These are phyloP conservation scores for Rhodotorula sp. DNA, from an alignment of 1,284 basidiomycete species.

Conservation along the genomic window DNA sequence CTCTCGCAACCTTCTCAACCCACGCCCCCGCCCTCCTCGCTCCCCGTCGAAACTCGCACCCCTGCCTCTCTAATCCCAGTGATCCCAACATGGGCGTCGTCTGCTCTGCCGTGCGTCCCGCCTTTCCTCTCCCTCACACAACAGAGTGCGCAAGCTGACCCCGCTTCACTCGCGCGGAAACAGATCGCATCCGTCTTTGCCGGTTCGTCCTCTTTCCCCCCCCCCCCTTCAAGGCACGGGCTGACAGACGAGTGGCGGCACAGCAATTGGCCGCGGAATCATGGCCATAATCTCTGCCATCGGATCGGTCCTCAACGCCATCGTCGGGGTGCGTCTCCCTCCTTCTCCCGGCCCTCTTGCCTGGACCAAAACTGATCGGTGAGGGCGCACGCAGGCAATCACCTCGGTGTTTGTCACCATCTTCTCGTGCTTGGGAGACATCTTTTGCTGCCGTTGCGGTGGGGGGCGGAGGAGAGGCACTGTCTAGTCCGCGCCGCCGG, in stretches of 20 bases:
- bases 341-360: too few relatives aligned
- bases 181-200: conserved; percentile 17
- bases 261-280: conserved; percentile 14
- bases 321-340: conserved; percentile 3
- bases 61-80: not conserved
- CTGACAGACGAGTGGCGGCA: not conserved
- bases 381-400: not conserved
- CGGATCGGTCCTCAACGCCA: conserved; percentile 12
- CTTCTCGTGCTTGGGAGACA: conserved; percentile 13
- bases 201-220: not conserved
- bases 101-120: conserved; percentile 10
- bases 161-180: not conserved
- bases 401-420: conserved; percentile 9
- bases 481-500: too few relatives aligned
- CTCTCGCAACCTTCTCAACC: not conserved
- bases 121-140: not conserved
- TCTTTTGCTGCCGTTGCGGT: conserved; percentile 16
- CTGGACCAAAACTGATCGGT: not conserved
- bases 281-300: conserved; percentile 13
- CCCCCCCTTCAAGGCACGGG: too few relatives aligned
- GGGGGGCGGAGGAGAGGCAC: not conserved
- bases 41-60: too few relatives aligned
- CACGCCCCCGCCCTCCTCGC: not conserved
- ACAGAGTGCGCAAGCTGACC: not conserved
- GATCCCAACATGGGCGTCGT: conserved; percentile 22